phyloP scores from a whole-genome alignment of 371 early-diverging fungal species.

The Mucor sp. region DNA sequence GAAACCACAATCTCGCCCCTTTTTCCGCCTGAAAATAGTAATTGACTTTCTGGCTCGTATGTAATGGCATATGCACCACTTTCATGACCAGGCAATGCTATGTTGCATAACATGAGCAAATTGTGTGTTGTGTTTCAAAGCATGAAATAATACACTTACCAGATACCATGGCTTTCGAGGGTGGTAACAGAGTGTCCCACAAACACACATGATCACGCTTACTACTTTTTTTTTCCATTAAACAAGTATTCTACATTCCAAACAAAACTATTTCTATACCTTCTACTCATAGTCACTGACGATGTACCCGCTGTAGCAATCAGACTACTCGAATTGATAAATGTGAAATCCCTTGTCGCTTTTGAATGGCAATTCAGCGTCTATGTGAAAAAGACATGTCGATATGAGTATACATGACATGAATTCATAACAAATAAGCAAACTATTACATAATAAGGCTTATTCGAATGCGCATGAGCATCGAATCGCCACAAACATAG shows the following conservation, averaged over 20 bases:
- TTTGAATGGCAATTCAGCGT: slow-evolving; percentile 62
- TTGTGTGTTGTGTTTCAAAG: neutral
- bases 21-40: slow-evolving; percentile 75
- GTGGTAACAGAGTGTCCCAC: slow-evolving; percentile 80
- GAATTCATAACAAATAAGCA: neutral
- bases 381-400: slow-evolving; percentile 17
- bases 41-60: slow-evolving; percentile 61
- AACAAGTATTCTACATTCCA: no score
- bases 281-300: slow-evolving; percentile 42
- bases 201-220: slow-evolving; percentile 66
- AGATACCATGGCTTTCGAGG: slow-evolving; percentile 58
- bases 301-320: slow-evolving; percentile 80
- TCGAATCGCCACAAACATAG: slow-evolving; percentile 78
- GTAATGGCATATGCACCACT: slow-evolving; percentile 70
- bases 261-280: no score
- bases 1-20: slow-evolving; percentile 82
- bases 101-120: neutral
- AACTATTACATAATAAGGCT: slow-evolving; percentile 54
- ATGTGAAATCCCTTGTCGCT: slow-evolving; percentile 73
- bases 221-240: neutral
- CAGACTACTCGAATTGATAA: slow-evolving; percentile 70
- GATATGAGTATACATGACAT: neutral
- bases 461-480: slow-evolving; percentile 61
- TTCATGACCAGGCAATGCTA: slow-evolving; percentile 53
- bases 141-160: slow-evolving; percentile 34